Evolutionary conservation across 2,329 filamentous ascomycete genomes (phyloP).

Genomic region (Phaeoacremonium minimum): DNA sequence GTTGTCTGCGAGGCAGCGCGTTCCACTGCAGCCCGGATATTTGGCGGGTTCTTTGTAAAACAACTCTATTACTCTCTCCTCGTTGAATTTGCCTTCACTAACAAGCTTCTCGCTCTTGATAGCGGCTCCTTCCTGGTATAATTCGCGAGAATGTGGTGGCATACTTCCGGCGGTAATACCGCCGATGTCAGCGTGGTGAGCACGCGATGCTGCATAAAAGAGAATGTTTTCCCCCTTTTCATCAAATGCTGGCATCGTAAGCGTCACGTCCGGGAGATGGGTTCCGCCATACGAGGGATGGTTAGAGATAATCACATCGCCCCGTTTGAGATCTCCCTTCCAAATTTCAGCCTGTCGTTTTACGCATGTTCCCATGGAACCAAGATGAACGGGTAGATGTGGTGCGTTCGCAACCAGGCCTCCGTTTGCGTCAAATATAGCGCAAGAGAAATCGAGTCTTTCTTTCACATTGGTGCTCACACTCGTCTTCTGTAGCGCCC

Average conservation of each 20-base stretch:
- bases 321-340: constrained; percentile 71
- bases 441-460: constrained; percentile 78
- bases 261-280: constrained; percentile 78
- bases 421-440: constrained; percentile 72
- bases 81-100: constrained; percentile 70
- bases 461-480: constrained; percentile 81
- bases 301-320: constrained; percentile 80
- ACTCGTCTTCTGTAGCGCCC: constrained; percentile 73
- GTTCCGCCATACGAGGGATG: constrained; percentile 83
- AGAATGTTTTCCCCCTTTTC: constrained; percentile 62
- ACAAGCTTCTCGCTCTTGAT: constrained; percentile 69
- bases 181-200: constrained; percentile 81
- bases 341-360: constrained; percentile 75
- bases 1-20: constrained; percentile 76
- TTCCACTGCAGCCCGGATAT: constrained; percentile 73
- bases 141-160: constrained; percentile 68
- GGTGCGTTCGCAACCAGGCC: constrained; percentile 76
- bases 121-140: constrained; percentile 61
- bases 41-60: constrained; percentile 70
- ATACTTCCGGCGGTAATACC: constrained; percentile 79
- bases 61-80: constrained; percentile 67
- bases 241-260: constrained; percentile 74
- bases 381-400: constrained; percentile 76
- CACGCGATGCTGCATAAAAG: constrained; percentile 77
- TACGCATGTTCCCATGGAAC: constrained; percentile 83